Base-by-base conservation (phyloP, 108 stramenopile species). In the Mediolabrus comicus region DNA sequence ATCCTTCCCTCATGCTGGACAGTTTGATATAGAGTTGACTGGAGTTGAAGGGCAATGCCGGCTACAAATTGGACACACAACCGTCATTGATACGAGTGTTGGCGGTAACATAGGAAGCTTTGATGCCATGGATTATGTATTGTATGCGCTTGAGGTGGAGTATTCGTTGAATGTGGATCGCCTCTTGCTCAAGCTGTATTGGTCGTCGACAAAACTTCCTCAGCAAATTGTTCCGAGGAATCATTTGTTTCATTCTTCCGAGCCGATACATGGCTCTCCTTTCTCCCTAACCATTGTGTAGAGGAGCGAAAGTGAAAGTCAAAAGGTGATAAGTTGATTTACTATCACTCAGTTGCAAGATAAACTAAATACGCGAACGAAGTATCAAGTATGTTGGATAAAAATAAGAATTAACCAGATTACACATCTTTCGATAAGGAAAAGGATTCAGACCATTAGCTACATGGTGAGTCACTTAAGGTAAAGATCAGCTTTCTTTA, bases 101-200 rank as follows among this genome's bases (percentile, higher is more conserved):
- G 72, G 59, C n/a, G 38, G 36, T 9, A 52, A 5, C 2, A 6
- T n/a, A 9, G 59, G 58, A 14, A 62, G 28, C 41, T 74, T 74
- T 27, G 41, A 34, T 28, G 64, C 73, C 3, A 19, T 52, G 19
- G 65, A 65, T n/a, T 36, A 64, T 41, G 19, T 62, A 28, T 33
- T 74, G 25, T 74, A 66, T 51, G 65, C 66, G 13, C 4, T 74
- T 1, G 61, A 74, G 34, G 54, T 74, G 3, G 73, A 74, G 14
- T 74, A 66, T 38, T 65, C 32, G 3, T 36, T 59, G 64, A 46
- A 57, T 51, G 19, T 58, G 59, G 33, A 58, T 53, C 73, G 73
- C 1, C 59, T 74, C 0, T 28, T 60, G 14, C 34, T 74, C 13
- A 39, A 59, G 24, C 12, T 74, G 28, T 66, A 53, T 16, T 74